Base-by-base conservation (phyloP, 169 alveolate genomes). In the Plasmodium gonderi region DNA sequence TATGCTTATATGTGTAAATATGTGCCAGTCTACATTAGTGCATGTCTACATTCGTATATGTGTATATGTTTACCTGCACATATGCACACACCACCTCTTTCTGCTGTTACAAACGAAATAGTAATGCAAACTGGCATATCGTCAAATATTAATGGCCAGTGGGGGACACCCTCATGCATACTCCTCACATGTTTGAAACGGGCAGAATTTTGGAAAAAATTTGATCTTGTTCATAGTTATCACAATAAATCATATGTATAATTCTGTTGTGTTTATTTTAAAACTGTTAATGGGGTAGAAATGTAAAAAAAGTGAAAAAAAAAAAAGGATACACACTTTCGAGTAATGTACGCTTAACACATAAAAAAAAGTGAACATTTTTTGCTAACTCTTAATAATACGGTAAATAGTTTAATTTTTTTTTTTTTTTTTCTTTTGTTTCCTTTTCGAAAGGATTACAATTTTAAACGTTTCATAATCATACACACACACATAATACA, bases 281-380 rank as follows among this genome's bases (percentile, higher is more conserved):
- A 60, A 60, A 60, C 72, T 60, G 72, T 60, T 60, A 0, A 76
- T 12, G 68, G 65, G 60, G 40, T 17, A 29, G 12, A 60, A 54
- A 51, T 33, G 68, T 51, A 29, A 78, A 49, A 49, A 26, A 79
- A 49, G 40, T 11, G 33, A 78, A 0, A 79, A 38, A 79, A 6
- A 79, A 33, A 49, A 14, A 79, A 79, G 31, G 45, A 20, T 29
- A 65, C 42, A 78, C 44, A 78, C 65, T 45, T 78, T 78, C 72
- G 76, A 33, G 87, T 23, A 78, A 45, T 45, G 76, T 38, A 26
- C 65, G 29, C 38, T 42, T 78, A 14, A 60, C 44, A 45, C 65
- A 78, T 45, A 78, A 78, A 78, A 45, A 60, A 78, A 45, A 60
- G 26, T 20, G 17, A 60, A 60, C 72, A 60, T 60, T 60, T 60